Evolutionary conservation across 805 yeast species (phyloP), one percentile per base, ranked within the genome.

Genomic region (Wickerhamomyces bovis): DNA sequence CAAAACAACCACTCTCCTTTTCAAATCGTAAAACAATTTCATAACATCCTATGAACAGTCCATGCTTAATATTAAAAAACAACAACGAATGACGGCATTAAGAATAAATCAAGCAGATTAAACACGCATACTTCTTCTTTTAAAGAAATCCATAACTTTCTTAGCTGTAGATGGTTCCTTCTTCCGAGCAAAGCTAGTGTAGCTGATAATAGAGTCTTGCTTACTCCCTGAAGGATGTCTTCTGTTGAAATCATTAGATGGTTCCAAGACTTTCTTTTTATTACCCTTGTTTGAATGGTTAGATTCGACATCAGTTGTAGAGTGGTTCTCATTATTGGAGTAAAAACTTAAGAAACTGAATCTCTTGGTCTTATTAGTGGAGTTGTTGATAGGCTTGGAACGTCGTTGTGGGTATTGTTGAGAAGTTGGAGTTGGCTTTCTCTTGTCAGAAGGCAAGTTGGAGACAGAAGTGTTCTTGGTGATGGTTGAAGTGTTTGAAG

Each of bases 91-190:
- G 22, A 12, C n/a, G n/a, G n/a, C 40, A 21, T 13, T n/a, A 15
- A 20, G 25, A 19, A 20, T 28, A 13, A 13, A 28, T 28, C n/a
- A 16, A 33, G 12, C 4, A 18, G 11, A 33, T 33, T 46, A 46
- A 42, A 52, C 51, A 16, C 64, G 53, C 65, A 69, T 62, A 52
- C 75, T 78, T 66, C 87, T 77, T 65, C 90, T 75, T 61, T 83
- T 83, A 70, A 84, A 83, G 62, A 84, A 84, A 62, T 83, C 90
- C 75, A 84, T 78, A 10, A 84, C 89, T 56, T 80, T 80, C 60
- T 81, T 79, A 6, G 94, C 89, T 2, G 94, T 83, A 42, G 89
- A 81, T 19, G 81, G 79, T 54, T 81, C 87, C 54, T 76, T 79
- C 45, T 56, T 61, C 44, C 55, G 61, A 39, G 53, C 58, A 45